Conservation (phyloP, 768 basidiomycete genomes). For the Amanita rimosa region DNA sequence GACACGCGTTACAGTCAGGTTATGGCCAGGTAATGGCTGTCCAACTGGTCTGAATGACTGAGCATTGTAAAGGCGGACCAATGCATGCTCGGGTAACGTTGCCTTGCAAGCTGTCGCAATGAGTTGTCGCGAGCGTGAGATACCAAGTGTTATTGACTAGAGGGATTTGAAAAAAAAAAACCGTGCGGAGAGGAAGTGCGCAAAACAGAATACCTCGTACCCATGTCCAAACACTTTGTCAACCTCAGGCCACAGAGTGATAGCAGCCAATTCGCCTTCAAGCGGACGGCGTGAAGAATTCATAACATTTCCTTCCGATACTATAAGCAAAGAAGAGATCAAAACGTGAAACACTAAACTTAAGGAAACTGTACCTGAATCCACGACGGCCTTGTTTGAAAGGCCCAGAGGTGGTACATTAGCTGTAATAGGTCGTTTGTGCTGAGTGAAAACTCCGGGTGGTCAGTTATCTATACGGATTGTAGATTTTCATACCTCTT, state of each 20-base stretch:
- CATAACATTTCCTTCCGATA: constrained; percentile 1
- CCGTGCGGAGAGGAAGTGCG: not conserved
- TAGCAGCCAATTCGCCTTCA: constrained; percentile 80
- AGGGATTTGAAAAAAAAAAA: not conserved
- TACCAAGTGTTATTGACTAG: constrained; percentile 72
- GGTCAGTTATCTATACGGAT: not conserved
- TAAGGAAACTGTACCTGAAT: constrained; percentile 29
- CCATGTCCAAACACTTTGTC: constrained; percentile 98
- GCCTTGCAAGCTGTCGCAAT: constrained; percentile 91
- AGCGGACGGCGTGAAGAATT: constrained; percentile 43
- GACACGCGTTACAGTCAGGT: constrained; percentile 82
- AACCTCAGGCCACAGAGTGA: constrained; percentile 91
- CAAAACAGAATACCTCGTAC: constrained; percentile 60
- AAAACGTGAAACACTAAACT: not conserved
- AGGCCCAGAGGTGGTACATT: constrained; percentile 89
- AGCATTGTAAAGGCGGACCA: constrained; percentile 74
- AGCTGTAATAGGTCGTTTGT: constrained; percentile 61
- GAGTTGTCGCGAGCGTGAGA: constrained; percentile 56
- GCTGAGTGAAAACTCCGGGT: constrained; percentile 21
- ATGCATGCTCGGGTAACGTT: constrained; percentile 79
- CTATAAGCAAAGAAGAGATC: not conserved
- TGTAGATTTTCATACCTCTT: constrained; percentile 30
- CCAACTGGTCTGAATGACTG: constrained; percentile 61
- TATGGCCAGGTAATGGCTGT: constrained; percentile 68
- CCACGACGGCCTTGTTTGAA: constrained; percentile 84